A percentile compares a stretch with the other conserved stretches of the same genome.
Evolutionary conservation across 805 yeast genomes (phyloP).

Genomic region (Candida lessepsii): DNA sequence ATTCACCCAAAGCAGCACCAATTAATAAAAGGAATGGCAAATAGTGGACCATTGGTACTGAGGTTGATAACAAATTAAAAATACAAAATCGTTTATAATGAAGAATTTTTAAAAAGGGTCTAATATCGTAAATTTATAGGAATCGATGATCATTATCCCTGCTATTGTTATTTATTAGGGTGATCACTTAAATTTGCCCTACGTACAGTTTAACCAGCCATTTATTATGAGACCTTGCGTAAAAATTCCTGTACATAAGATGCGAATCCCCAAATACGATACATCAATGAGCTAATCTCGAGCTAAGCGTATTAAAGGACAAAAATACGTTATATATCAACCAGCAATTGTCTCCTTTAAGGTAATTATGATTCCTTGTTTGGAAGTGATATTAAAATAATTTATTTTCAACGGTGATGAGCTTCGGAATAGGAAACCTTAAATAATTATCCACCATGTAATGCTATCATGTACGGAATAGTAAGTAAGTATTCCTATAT

Average conservation of each 20-base stretch:
- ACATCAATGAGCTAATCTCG: background rate
- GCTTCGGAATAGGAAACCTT: too few relatives aligned
- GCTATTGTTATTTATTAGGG: background rate
- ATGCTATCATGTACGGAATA: background rate
- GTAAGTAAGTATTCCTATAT: background rate
- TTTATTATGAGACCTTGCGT: slow-evolving; percentile 1
- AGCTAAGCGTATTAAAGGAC: slow-evolving; percentile 2
- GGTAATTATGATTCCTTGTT: background rate
- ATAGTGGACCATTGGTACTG: slow-evolving; percentile 13
- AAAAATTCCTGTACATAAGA: slow-evolving; percentile 6
- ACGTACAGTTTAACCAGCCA: slow-evolving; percentile 5
- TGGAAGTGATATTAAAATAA: background rate
- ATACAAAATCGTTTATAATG: background rate
- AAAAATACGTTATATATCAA: background rate
- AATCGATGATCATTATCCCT: slow-evolving; percentile 1
- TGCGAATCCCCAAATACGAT: background rate
- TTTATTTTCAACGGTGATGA: background rate
- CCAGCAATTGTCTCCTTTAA: background rate
- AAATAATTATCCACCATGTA: too few relatives aligned
- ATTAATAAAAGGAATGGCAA: slow-evolving; percentile 17
- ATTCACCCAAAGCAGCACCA: slow-evolving; percentile 13
- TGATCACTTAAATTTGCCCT: background rate
- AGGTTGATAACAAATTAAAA: background rate
- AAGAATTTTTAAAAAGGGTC: slow-evolving; percentile 4
- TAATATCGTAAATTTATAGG: slow-evolving; percentile 1